Conservation (phyloP, 805 yeast species). For the Cyberlindnera xylosilytica region DNA sequence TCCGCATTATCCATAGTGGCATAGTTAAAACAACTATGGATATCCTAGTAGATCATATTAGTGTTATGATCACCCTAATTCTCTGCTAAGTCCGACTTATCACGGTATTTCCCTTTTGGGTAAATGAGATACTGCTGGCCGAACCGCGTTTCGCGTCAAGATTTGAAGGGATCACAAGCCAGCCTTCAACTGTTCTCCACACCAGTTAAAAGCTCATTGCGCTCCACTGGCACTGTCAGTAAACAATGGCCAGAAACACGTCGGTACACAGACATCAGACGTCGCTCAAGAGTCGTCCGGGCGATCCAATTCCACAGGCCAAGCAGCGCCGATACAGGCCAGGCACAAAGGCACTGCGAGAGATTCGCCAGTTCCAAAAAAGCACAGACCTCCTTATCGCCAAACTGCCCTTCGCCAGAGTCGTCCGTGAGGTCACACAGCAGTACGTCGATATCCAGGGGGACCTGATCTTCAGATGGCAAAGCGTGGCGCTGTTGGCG, state of each 20-base stretch:
- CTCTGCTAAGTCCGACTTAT: not conserved
- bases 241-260: no score
- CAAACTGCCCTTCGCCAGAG: constrained; percentile 73
- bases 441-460: constrained; percentile 44
- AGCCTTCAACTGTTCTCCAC: no score
- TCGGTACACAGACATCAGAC: not conserved
- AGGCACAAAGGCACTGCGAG: constrained; percentile 64
- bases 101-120: not conserved
- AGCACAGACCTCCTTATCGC: constrained; percentile 65
- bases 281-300: constrained; percentile 8
- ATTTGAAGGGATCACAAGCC: no score
- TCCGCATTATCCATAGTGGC: no score
- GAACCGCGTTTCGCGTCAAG: not conserved
- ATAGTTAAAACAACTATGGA: no score
- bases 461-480: constrained; percentile 69
- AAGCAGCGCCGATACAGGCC: constrained; percentile 43
- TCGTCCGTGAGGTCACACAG: constrained; percentile 72
- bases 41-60: no score
- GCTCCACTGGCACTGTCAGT: no score
- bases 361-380: constrained; percentile 65
- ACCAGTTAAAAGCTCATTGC: no score
- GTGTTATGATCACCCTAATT: no score
- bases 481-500: constrained; percentile 71
- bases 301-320: constrained; percentile 5
- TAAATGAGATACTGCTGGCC: not conserved